Evolutionary conservation across 2,329 filamentous ascomycete genomes (phyloP).

Genomic region (Aureobasidium zeae): DNA sequence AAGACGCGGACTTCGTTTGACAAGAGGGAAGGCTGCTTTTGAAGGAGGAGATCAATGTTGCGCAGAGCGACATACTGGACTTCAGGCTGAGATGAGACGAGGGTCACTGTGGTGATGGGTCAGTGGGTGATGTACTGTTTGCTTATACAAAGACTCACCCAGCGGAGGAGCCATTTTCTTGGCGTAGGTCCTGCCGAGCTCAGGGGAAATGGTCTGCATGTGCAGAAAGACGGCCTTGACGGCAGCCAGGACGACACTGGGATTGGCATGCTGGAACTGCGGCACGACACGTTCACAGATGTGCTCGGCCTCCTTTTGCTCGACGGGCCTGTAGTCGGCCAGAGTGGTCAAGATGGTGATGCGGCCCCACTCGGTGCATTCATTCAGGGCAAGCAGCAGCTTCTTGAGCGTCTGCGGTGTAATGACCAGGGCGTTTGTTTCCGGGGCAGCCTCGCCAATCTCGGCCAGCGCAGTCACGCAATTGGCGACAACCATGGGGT

Average conservation of each 20-base stretch:
- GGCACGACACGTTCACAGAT: slow-evolving; percentile 94
- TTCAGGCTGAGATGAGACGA: slow-evolving; percentile 90
- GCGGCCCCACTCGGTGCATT: slow-evolving; percentile 96
- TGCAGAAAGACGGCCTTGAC: slow-evolving; percentile 97
- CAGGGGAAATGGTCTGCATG: slow-evolving; percentile 73
- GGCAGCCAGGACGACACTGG: slow-evolving; percentile 91
- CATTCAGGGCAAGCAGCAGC: slow-evolving; percentile 89
- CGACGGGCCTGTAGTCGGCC: slow-evolving; percentile 76
- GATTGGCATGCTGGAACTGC: slow-evolving; percentile 97
- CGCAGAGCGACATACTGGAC: slow-evolving; percentile 94
- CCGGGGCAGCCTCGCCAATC: slow-evolving; percentile 81
- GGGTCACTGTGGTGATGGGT: slow-evolving; percentile 58
- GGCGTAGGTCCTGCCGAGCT: slow-evolving; percentile 73
- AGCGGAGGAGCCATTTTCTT: slow-evolving; percentile 98
- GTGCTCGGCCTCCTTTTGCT: slow-evolving; percentile 93
- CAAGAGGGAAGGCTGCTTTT: slow-evolving; percentile 91
- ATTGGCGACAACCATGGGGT: slow-evolving; percentile 98
- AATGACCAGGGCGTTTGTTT: slow-evolving; percentile 78
- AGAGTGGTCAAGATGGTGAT: slow-evolving; percentile 87
- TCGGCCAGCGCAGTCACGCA: slow-evolving; percentile 89
- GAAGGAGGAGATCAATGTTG: slow-evolving; percentile 91
- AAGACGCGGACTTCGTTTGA: slow-evolving; percentile 97
- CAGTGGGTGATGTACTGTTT: not conserved
- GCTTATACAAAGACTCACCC: slow-evolving; percentile 47
- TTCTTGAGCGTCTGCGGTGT: slow-evolving; percentile 82